These are phyloP conservation scores for Cyanidioschyzon merolae DNA, from an alignment of 23 red algal species.

Conservation along the genomic window DNA sequence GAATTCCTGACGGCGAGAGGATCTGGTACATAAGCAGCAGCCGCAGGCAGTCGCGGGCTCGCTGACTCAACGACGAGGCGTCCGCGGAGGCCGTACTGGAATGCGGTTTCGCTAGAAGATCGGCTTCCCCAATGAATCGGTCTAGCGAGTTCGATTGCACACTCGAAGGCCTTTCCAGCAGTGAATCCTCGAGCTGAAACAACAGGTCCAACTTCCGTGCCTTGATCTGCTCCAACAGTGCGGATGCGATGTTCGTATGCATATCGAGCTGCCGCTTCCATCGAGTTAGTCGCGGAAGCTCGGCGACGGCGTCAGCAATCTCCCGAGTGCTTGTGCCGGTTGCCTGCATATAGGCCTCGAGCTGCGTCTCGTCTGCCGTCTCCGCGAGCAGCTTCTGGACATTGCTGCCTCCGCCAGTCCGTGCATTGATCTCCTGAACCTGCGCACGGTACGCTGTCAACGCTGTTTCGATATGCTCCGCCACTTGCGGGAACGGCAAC, in stretches of 20 bases:
- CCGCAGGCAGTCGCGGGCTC: background rate
- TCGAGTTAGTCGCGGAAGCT: constrained; percentile 61
- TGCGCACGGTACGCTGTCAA: constrained; percentile 60
- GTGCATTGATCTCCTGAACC: constrained; percentile 60
- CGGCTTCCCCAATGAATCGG: constrained; percentile 15
- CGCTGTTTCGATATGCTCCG: constrained; percentile 78
- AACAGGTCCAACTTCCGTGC: constrained; percentile 55
- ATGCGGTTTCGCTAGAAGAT: background rate
- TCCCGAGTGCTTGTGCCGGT: constrained; percentile 26
- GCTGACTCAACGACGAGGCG: constrained; percentile 28
- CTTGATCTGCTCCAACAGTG: constrained; percentile 90
- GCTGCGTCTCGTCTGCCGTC: constrained; percentile 16
- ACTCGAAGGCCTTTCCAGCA: constrained; percentile 43
- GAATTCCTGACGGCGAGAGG: background rate
- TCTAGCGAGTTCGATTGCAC: constrained; percentile 42
- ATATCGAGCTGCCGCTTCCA: constrained; percentile 65
- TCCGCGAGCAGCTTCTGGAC: background rate
- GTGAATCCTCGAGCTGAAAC: constrained; percentile 83
- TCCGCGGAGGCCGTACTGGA: constrained; percentile 15
- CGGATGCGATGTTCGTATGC: constrained; percentile 92
- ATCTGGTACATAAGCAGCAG: constrained; percentile 5
- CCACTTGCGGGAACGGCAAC: constrained; percentile 83
- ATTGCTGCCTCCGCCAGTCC: constrained; percentile 23
- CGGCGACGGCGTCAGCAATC: constrained; percentile 58
- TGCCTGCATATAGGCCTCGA: constrained; percentile 21